A percentile compares a stretch with the other conserved stretches of the same genome.
These are phyloP conservation scores for Cucurbita pepo DNA, from an alignment of 306 rosid species.

Conservation along the genomic window DNA sequence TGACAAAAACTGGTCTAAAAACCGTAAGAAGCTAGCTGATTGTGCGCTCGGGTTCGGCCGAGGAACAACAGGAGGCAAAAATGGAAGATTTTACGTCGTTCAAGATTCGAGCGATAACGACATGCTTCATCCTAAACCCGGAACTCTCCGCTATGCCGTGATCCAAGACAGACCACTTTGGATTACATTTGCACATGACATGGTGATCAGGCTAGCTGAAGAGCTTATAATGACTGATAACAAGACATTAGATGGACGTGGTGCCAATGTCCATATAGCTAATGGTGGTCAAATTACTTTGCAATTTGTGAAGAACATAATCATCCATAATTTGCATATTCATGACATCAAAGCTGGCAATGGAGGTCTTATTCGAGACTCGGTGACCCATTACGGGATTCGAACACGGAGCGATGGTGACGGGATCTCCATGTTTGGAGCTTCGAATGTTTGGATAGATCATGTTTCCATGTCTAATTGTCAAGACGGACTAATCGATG, in stretches of 20 bases:
- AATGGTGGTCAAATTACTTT: conserved; percentile 34
- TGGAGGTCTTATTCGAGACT: conserved; percentile 37
- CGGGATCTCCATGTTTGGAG: conserved; percentile 37
- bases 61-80: conserved; percentile 32
- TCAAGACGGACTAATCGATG: conserved; percentile 34
- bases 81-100: conserved; percentile 22
- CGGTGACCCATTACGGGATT: conserved; percentile 17
- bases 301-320: conserved; percentile 30
- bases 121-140: conserved; percentile 23
- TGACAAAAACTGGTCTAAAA: conserved; percentile 22
- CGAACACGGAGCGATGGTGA: conserved; percentile 37
- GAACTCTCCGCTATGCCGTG: conserved; percentile 21
- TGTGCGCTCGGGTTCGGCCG: conserved; percentile 32
- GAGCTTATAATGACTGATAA: conserved; percentile 24
- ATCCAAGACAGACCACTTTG: conserved; percentile 24
- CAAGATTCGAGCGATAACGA: conserved; percentile 22
- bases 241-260: conserved; percentile 44
- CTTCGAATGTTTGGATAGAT: conserved; percentile 34
- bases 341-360: conserved; percentile 15
- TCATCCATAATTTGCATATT: conserved; percentile 24
- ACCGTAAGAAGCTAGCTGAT: conserved; percentile 28
- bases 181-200: conserved; percentile 24
- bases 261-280: conserved; percentile 26
- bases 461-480: conserved; percentile 34
- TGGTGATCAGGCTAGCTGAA: conserved; percentile 19